These are phyloP conservation scores for Eutrema salsugineum DNA, from an alignment of 441 rosid species.

Conservation along the genomic window DNA sequence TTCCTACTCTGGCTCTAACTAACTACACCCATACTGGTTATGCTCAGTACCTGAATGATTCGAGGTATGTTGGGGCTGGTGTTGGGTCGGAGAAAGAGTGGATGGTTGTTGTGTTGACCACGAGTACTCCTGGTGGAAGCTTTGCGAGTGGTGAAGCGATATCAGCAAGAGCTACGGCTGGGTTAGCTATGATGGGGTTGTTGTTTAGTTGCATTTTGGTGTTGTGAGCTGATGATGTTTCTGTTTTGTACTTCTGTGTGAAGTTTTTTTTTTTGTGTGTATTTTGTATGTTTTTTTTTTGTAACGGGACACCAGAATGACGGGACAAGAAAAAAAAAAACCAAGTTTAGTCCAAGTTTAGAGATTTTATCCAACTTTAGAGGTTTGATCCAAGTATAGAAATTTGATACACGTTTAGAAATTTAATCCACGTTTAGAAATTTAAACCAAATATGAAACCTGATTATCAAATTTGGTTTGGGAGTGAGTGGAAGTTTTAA, in stretches of 20 bases:
- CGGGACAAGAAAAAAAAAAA: too few relatives aligned
- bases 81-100: slow-evolving; percentile 67
- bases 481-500: too few relatives aligned
- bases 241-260: neutral
- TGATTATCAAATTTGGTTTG: too few relatives aligned
- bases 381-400: too few relatives aligned
- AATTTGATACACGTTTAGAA: too few relatives aligned
- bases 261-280: neutral
- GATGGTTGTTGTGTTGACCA: slow-evolving; percentile 66
- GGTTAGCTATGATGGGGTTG: slow-evolving; percentile 14
- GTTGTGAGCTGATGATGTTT: slow-evolving; percentile 2
- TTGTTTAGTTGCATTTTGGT: slow-evolving; percentile 6
- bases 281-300: too few relatives aligned
- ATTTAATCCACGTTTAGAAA: too few relatives aligned
- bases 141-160: slow-evolving; percentile 34
- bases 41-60: slow-evolving; percentile 52
- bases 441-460: too few relatives aligned
- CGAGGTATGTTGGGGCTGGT: slow-evolving; percentile 58
- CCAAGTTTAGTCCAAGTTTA: too few relatives aligned
- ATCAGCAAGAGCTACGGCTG: neutral
- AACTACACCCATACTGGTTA: slow-evolving; percentile 60
- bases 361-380: too few relatives aligned
- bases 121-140: slow-evolving; percentile 43
- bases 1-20: slow-evolving; percentile 57
- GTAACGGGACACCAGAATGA: too few relatives aligned